These are phyloP conservation scores for Phytophthora boehmeriae DNA, from an alignment of 352 stramenopile genomes.

Conservation along the genomic window DNA sequence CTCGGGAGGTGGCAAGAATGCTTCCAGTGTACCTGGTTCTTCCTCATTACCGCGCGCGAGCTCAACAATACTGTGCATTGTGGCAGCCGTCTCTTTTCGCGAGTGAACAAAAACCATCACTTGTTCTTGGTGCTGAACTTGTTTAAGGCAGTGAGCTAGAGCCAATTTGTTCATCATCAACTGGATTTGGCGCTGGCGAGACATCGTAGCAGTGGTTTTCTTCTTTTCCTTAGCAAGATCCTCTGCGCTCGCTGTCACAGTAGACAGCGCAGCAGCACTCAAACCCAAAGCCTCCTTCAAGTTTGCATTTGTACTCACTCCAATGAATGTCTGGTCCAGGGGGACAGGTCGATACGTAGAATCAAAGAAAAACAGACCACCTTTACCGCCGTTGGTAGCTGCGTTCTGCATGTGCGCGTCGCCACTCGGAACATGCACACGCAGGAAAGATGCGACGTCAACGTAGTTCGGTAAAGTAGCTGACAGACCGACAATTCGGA, in stretches of 20 bases:
- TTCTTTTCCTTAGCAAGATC: conserved; percentile 54
- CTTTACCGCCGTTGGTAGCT: conserved; percentile 72
- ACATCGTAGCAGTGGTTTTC: conserved; percentile 46
- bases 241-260: conserved; percentile 51
- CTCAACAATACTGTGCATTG: conserved; percentile 93
- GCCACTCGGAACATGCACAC: conserved; percentile 85
- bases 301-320: conserved; percentile 85
- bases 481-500: conserved; percentile 98
- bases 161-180: conserved; percentile 89
- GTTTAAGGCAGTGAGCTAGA: conserved; percentile 69
- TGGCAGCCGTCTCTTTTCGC: conserved; percentile 97
- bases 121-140: conserved; percentile 74
- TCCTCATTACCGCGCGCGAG: conserved; percentile 77
- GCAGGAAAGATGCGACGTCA: conserved; percentile 98
- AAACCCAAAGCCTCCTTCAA: conserved; percentile 70
- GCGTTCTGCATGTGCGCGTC: conserved; percentile 64
- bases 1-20: conserved; percentile 62
- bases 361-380: conserved; percentile 98
- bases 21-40: conserved; percentile 54
- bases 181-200: conserved; percentile 63
- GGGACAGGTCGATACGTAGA: conserved; percentile 97
- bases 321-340: conserved; percentile 99
- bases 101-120: conserved; percentile 99
- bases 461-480: conserved; percentile 99
- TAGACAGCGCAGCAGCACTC: conserved; percentile 50